These are phyloP conservation scores for Heliamphora exappendiculata DNA, from an alignment of 148 eudicot species.

Conservation along the genomic window DNA sequence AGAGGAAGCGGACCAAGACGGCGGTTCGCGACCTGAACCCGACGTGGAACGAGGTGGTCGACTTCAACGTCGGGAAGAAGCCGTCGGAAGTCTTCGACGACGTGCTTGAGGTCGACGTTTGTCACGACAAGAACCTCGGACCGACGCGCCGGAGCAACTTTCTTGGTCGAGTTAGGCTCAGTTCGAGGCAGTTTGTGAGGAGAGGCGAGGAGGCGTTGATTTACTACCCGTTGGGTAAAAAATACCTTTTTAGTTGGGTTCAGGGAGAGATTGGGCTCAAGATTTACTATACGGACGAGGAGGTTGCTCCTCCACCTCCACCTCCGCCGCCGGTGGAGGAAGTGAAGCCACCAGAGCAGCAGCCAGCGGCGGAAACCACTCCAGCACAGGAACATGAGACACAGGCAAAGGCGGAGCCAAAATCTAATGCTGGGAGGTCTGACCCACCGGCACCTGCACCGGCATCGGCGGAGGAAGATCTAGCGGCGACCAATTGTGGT, in stretches of 20 bases:
- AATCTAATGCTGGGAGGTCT: not conserved
- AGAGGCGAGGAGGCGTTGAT: slow-evolving; percentile 90
- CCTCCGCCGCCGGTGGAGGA: slow-evolving; percentile 19
- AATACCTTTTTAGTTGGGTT: slow-evolving; percentile 56
- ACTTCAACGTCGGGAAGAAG: slow-evolving; percentile 54
- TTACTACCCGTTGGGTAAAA: slow-evolving; percentile 65
- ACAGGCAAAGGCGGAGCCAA: not conserved
- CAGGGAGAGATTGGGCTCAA: slow-evolving; percentile 83
- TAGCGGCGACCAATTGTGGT: slow-evolving; percentile 9
- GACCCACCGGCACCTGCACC: slow-evolving; percentile 19
- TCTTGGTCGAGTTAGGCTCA: slow-evolving; percentile 60
- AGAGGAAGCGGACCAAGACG: slow-evolving; percentile 58
- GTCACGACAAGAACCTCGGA: slow-evolving; percentile 63
- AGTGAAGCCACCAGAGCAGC: slow-evolving; percentile 12
- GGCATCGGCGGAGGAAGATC: slow-evolving; percentile 8
- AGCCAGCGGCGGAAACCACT: slow-evolving; percentile 7
- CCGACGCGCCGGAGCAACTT: slow-evolving; percentile 67
- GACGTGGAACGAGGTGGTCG: slow-evolving; percentile 65
- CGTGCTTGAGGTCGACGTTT: slow-evolving; percentile 61
- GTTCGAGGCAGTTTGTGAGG: slow-evolving; percentile 52
- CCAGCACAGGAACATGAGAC: slow-evolving; percentile 5
- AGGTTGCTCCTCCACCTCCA: slow-evolving; percentile 20
- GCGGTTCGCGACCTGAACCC: slow-evolving; percentile 54
- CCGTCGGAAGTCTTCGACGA: slow-evolving; percentile 58
- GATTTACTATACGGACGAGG: slow-evolving; percentile 57